Base-by-base conservation (phyloP, 495 filamentous ascomycete genomes). In the Hypoxylon crocopeplum region DNA sequence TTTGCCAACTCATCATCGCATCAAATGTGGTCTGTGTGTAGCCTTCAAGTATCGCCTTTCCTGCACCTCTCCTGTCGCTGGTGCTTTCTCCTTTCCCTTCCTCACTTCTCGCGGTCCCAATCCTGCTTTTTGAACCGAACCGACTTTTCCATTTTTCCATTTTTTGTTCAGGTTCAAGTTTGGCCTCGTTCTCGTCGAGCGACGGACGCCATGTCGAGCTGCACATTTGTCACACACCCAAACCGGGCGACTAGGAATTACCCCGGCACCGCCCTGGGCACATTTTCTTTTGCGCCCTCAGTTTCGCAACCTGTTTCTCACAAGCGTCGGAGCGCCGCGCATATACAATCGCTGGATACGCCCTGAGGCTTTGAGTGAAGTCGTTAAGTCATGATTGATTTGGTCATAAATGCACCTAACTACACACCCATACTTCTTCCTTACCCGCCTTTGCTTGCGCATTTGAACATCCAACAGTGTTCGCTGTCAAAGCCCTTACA, bases 1-100 rank as follows among this genome's bases (percentile, higher is more conserved):
- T 70, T 72, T 72, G 72, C 71, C 72, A 75, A 73, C 72, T 72
- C 72, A 74, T 74, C 71, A 71, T 69, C 72, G 72, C 72, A 74
- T 74, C 69, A 74, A 72, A 68, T 64, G 68, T 74, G 73, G 70
- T 77, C 72, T 74, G 72, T 77, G 72, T 72, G 74, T 71, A 72
- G 64, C 69, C 63, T 67, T 69, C 59, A 64, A 69, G 54, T 61
- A 70, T 68, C 50, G 52, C 58, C 54, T 50, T 42, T 67, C 45
- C 56, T 62, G 62, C 56, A 56, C 59, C 48, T 62, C 57, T 70
- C 55, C 51, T 65, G 52, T 45, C 51, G 42, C 48, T 56, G 50
- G 44, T 27, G 45, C 40, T 46, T 53, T 59, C 41, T 51, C 49
- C 49, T 46, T 46, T 49, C 38, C 39, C 55, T 53, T 61, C 38